Base-by-base conservation (phyloP, 352 stramenopile genomes). In the Phytopythium litorale region DNA sequence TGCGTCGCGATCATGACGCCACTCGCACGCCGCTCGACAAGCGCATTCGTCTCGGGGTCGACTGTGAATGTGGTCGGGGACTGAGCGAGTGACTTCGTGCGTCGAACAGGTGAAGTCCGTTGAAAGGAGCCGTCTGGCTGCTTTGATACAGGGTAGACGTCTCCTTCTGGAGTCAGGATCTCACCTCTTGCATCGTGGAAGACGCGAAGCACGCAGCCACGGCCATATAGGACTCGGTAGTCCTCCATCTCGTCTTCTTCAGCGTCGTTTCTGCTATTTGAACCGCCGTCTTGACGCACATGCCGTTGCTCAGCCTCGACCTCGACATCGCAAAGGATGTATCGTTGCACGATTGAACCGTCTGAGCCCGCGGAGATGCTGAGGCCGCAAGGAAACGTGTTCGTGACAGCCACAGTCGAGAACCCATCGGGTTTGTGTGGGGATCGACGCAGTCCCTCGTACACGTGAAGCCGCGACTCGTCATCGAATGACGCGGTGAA, bases 41-140 rank as follows among this genome's bases (percentile, higher is more conserved):
- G 55, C 1, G 84, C 77, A 43, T 90, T 87, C 3, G 82, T 91
- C 52, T 89, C 79, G 4, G 81, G 80, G 53, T 93, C 84, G 7
- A 93, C 79, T 4, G 74, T 72, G 33, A 79, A 75, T 11, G 54
- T 65, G 15, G 35, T 53, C 37, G 33, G 69, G 49, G 12, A 45
- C 57, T 23, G 70, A 32, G 32, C 2, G 4, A 15, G 32, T 11
- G 9, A 8, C 13, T 8, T 33, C 19, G 23, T 13, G 18, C n/a
- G 23, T 67, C 57, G 7, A 8, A 18, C 4, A 28, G n/a, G 11
- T 13, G 13, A 19, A 3, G 13, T 8, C 23, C 52, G 16, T 46
- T 58, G 35, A 40, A 23, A 15, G 32, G 40, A 23, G 40, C 48
- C 42, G 25, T 49, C 6, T 23, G 38, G n/a, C 3, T 50, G 6